phyloP scores from a whole-genome alignment of 768 basidiomycete species.

The Tylopilus intermedius region DNA sequence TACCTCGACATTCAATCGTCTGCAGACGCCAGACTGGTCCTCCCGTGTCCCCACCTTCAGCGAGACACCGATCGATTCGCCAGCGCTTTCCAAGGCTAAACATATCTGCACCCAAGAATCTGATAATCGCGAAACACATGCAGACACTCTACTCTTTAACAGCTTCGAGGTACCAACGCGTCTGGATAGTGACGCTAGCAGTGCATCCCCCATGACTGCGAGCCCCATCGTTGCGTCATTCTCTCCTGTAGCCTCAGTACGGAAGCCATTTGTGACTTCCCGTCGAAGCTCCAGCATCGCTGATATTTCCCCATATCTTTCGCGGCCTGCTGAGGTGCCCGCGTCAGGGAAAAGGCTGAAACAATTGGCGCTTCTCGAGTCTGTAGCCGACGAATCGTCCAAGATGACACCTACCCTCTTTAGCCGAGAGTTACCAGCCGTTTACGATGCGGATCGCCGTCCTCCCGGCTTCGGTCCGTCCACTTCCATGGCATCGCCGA shows the following conservation, averaged over 20 bases:
- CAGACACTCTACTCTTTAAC: neutral
- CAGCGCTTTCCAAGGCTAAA: constrained; percentile 4
- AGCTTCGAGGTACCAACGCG: constrained; percentile 1
- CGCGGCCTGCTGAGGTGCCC: constrained; percentile 49
- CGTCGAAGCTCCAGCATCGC: constrained; percentile 46
- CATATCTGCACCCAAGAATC: constrained; percentile 1
- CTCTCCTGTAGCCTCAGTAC: constrained; percentile 12
- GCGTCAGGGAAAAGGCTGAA: constrained; percentile 59
- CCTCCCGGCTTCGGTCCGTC: constrained; percentile 11
- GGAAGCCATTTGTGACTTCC: constrained; percentile 23
- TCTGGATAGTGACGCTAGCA: constrained; percentile 1
- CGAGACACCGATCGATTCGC: constrained; percentile 7
- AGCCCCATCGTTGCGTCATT: constrained; percentile 8
- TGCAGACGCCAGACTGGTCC: constrained; percentile 30
- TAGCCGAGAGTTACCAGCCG: constrained; percentile 22
- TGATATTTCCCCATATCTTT: constrained; percentile 68
- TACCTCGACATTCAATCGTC: constrained; percentile 10
- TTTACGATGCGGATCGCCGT: constrained; percentile 1
- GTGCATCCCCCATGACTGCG: constrained; percentile 8
- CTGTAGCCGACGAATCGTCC: constrained; percentile 70
- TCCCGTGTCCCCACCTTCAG: constrained; percentile 27
- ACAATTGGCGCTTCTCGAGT: constrained; percentile 67
- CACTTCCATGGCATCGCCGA: constrained; percentile 28
- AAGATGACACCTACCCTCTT: constrained; percentile 46
- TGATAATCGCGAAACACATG: constrained; percentile 6